Evolutionary conservation across 805 yeast species (phyloP), one percentile per base, ranked within the genome.

Genomic region (Myxozyma udenii): DNA sequence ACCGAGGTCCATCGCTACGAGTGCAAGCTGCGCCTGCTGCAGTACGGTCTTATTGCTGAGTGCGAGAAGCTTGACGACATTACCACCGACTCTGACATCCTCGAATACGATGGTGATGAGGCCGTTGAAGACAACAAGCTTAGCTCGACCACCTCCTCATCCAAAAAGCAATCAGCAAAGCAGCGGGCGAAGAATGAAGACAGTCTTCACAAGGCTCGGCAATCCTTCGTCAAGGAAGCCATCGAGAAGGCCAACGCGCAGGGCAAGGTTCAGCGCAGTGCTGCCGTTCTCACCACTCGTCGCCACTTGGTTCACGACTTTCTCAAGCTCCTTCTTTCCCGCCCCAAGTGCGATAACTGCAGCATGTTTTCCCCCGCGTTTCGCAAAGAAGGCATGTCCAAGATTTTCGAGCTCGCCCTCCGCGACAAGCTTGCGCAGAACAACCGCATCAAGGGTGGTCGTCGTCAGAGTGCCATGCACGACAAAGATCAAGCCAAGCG

Each of bases 321-420:
- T 63, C 87, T 89, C 74, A 80, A 79, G 62, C 79, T 79, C 62
- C 69, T 90, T 44, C 71, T 87, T 57, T 69, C 85, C 43, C 81
- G 96, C 69, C 83, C 89, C 50, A 86, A 83, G 69, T 93, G 99
- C 78, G 95, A 87, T 64, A 89, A 90, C 71, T 93, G 99, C 78
- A 87, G 89, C 40, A 87, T 90, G 95, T 87, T 76, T 69, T 88
- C 96, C 41, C 98, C 99, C 49, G 76, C 84, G 32, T 91, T 84
- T 75, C 82, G 98, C 72, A 91, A 90, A 64, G 99, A 93, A 67
- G 98, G 98, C 0, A 84, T 81, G 66, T 79, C 90, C 56, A 93
- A 95, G 74, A 81, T 93, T 58, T 93, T 93, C 65, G 98, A 93
- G 72, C 83, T 82, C 60, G 81, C 95, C 4, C 76, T 95, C 61